phyloP scores from a whole-genome alignment of 495 filamentous ascomycete species.

The Aspergillus nanangensis region DNA sequence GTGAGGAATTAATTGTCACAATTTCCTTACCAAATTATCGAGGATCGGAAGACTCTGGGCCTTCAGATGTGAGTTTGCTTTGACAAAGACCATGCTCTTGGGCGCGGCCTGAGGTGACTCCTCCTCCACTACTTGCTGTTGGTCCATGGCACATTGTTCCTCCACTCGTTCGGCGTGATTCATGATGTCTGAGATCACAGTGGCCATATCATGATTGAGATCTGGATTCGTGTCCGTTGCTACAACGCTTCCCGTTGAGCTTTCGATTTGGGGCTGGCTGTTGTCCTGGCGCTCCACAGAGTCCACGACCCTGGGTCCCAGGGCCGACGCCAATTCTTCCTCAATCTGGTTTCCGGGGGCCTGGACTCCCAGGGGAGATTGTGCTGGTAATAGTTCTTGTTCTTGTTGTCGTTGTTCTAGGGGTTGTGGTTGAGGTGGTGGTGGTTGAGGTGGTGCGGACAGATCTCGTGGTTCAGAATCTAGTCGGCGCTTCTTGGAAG shows the following conservation, averaged over 20 bases:
- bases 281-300: slow-evolving; percentile 18
- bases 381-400: too few relatives aligned
- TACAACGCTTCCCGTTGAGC: slow-evolving; percentile 10
- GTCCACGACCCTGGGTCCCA: slow-evolving; percentile 28
- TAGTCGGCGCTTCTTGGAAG: slow-evolving; percentile 41
- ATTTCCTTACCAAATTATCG: slow-evolving; percentile 60
- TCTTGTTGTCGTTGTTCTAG: too few relatives aligned
- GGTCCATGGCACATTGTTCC: slow-evolving; percentile 37
- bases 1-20: not conserved
- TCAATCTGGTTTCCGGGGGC: slow-evolving; percentile 37
- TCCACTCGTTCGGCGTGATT: slow-evolving; percentile 46
- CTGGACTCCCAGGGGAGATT: slow-evolving; percentile 16
- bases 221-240: slow-evolving; percentile 18
- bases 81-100: slow-evolving; percentile 40
- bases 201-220: slow-evolving; percentile 30
- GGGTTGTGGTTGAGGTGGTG: too few relatives aligned
- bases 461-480: slow-evolving; percentile 26
- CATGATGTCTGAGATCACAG: slow-evolving; percentile 42
- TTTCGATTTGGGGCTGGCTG: slow-evolving; percentile 17
- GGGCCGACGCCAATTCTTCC: slow-evolving; percentile 36
- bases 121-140: slow-evolving; percentile 30
- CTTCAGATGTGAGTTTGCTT: slow-evolving; percentile 56
- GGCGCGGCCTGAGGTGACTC: slow-evolving; percentile 26
- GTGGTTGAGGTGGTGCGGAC: slow-evolving; percentile 11
- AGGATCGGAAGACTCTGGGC: slow-evolving; percentile 68